These are phyloP conservation scores for Phaffia australis DNA, from an alignment of 768 basidiomycete species.

Conservation along the genomic window DNA sequence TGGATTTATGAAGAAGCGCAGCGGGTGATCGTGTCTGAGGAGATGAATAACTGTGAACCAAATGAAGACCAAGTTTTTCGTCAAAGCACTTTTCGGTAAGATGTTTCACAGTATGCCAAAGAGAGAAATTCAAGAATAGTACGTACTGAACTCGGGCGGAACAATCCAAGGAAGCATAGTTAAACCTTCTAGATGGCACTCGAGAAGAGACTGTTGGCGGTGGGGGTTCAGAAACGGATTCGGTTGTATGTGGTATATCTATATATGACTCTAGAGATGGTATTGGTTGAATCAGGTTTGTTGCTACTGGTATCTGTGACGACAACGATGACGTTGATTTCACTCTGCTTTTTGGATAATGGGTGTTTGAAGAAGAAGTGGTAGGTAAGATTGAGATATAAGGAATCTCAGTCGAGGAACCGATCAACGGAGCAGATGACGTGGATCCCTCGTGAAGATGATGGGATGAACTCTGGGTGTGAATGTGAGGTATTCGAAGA, in stretches of 20 bases:
- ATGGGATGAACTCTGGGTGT: not conserved
- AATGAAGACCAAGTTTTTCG: not conserved
- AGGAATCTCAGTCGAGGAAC: not conserved
- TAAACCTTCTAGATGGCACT: slow-evolving; percentile 48
- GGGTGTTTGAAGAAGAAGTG: no score
- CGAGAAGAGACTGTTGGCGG: not conserved
- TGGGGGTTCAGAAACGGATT: not conserved
- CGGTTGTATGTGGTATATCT: not conserved
- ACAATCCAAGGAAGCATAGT: slow-evolving; percentile 87
- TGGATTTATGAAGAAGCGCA: slow-evolving; percentile 74
- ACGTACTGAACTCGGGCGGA: slow-evolving; percentile 69
- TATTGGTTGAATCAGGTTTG: not conserved
- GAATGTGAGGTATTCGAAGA: not conserved
- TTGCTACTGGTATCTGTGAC: not conserved
- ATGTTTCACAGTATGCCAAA: not conserved
- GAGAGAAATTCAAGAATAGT: not conserved
- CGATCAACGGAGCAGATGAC: not conserved
- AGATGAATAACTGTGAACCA: slow-evolving; percentile 47
- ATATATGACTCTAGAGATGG: not conserved
- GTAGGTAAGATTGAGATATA: not conserved
- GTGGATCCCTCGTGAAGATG: not conserved
- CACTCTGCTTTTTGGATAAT: not conserved
- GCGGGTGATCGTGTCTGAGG: slow-evolving; percentile 67
- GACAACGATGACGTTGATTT: not conserved
- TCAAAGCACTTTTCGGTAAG: not conserved